Conservation (phyloP, 441 rosid genomes). For the Gossypium schwendimanii region DNA sequence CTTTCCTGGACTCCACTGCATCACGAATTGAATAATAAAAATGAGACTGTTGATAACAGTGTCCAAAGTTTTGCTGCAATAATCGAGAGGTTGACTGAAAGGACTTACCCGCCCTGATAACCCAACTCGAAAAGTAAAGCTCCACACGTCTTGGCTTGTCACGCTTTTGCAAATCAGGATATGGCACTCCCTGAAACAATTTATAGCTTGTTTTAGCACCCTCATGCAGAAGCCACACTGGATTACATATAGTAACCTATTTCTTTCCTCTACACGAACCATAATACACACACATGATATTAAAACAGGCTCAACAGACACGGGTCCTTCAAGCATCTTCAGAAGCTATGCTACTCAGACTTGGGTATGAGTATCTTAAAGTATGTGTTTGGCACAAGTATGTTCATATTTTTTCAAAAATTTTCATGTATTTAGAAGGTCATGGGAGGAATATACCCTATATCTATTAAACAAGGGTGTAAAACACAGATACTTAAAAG, state of each 20-base stretch:
- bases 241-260: neutral
- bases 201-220: slow-evolving; percentile 1
- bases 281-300: neutral
- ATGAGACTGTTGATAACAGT: neutral
- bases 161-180: slow-evolving; percentile 45
- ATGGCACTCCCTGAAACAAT: slow-evolving; percentile 60
- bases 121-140: slow-evolving; percentile 91
- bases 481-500: neutral
- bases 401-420: neutral
- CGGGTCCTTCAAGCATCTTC: neutral
- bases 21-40: slow-evolving; percentile 7
- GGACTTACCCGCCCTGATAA: slow-evolving; percentile 61
- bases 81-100: slow-evolving; percentile 3
- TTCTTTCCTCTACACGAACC: neutral
- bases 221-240: neutral
- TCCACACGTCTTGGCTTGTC: slow-evolving; percentile 96
- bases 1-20: slow-evolving; percentile 77
- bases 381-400: neutral
- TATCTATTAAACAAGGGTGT: neutral
- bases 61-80: neutral
- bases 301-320: neutral
- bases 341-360: neutral
- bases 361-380: neutral
- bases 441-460: neutral
- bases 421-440: neutral